Conservation (phyloP, 2,329 filamentous ascomycete species). For the Phyllosticta capitalensis region DNA sequence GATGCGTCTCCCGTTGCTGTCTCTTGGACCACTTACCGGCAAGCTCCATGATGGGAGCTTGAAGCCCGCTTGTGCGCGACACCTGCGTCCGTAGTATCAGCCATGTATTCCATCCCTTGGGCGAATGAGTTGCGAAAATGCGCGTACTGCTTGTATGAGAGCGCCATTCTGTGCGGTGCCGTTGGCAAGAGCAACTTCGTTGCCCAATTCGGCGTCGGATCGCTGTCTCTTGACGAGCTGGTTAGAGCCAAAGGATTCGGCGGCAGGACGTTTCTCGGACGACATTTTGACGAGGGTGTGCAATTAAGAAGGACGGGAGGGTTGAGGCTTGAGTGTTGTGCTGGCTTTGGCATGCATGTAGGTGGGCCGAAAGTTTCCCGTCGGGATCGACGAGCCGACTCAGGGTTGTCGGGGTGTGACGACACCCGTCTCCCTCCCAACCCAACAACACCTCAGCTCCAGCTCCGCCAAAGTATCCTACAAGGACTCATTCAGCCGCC, state of each 20-base stretch:
- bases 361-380: slow-evolving; percentile 10
- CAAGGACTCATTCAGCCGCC: neutral
- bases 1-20: neutral
- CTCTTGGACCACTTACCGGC: slow-evolving; percentile 47
- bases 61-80: slow-evolving; percentile 69
- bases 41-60: slow-evolving; percentile 90
- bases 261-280: slow-evolving; percentile 83
- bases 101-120: slow-evolving; percentile 12
- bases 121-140: neutral
- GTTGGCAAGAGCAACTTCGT: slow-evolving; percentile 48
- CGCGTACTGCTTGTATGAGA: slow-evolving; percentile 56
- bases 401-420: neutral
- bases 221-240: slow-evolving; percentile 89
- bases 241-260: slow-evolving; percentile 66
- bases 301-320: neutral
- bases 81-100: slow-evolving; percentile 45
- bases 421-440: neutral
- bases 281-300: slow-evolving; percentile 52
- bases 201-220: slow-evolving; percentile 47
- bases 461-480: neutral
- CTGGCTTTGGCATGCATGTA: neutral
- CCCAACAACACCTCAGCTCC: neutral
- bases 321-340: neutral
- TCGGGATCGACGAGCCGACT: neutral
- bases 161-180: slow-evolving; percentile 49